Base-by-base conservation (phyloP, 345 rosid species). In the Melaleuca quinquenervia region DNA sequence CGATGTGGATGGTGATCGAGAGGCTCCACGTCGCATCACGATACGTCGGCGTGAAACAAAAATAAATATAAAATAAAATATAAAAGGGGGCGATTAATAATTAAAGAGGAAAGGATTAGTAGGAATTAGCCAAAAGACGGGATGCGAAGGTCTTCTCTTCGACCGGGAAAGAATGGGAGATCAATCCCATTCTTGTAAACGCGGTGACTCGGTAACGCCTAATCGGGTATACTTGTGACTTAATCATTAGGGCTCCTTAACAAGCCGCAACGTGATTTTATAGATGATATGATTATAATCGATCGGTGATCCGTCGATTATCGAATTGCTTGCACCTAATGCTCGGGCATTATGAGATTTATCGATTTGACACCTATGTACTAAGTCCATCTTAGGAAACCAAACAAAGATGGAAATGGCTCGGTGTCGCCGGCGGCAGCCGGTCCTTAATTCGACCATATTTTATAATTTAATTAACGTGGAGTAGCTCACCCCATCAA, bases 201-300 rank as follows among this genome's bases (percentile, higher is more conserved):
- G 7, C 53, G 16, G 7, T 52, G 20, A 52, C 20, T 20, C 53
- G 53, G 21, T 52, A 20, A 3, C 53, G 41, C 41, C 4, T 41
- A 2, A 41, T 41, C n/a, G 21, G 6, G 20, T 52, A 3, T 16
- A 16, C 21, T 16, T 14, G 54, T 52, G 54, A 52, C 15, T 52
- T 16, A 11, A 62, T 64, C 1, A 15, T 32, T 64, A 3, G 21
- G 29, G 29, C 32, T 29, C 16, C 7, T 16, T 64, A 1, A 64
- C 16, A 6, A 32, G 8, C 1, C 8, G 2, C 16, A 22, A 7
- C 0, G 6, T 64, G 0, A 64, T 32, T 5, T 4, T 4, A 9
- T 8, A 8, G 1, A 62, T 29, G 41, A 62, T 7, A 60, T 8
- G 20, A 1, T 36, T 64, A 32, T 18, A 4, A 5, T 29, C 4